Conservation (phyloP, 495 filamentous ascomycete species). For the Hypomontagnella monticulosa region DNA sequence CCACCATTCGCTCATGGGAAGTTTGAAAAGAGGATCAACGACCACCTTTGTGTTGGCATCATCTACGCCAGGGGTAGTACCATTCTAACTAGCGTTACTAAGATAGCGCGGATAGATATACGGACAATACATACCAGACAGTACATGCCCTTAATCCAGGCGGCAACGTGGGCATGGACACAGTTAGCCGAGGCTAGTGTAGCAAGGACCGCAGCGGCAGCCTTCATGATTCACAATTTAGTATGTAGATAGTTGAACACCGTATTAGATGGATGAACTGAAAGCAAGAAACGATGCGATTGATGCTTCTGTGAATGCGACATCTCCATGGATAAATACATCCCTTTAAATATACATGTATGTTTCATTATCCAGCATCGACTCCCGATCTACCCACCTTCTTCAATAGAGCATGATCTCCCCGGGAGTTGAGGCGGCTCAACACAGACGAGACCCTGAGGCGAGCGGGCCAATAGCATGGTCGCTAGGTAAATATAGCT, state of each 20-base stretch:
- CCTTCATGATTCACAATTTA: slow-evolving; percentile 27
- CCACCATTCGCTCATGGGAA: slow-evolving; percentile 59
- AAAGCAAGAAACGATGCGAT: too few relatives aligned
- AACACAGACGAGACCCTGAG: neutral
- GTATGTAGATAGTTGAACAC: neutral
- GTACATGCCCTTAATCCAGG: slow-evolving; percentile 62
- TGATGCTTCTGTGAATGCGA: too few relatives aligned
- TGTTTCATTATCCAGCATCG: too few relatives aligned
- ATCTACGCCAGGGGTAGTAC: slow-evolving; percentile 44
- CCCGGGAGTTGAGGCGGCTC: too few relatives aligned
- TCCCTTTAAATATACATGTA: too few relatives aligned
- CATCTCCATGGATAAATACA: too few relatives aligned
- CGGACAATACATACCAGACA: slow-evolving; percentile 42
- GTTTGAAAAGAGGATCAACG: slow-evolving; percentile 56
- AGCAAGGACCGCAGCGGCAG: slow-evolving; percentile 13
- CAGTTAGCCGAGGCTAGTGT: slow-evolving; percentile 37
- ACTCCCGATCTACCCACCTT: too few relatives aligned
- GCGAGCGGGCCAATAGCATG: neutral
- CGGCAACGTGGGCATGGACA: slow-evolving; percentile 54
- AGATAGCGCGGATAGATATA: too few relatives aligned
- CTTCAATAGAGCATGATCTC: too few relatives aligned
- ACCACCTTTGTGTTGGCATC: slow-evolving; percentile 55
- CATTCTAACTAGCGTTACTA: slow-evolving; percentile 34
- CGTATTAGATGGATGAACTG: too few relatives aligned
- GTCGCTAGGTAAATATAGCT: slow-evolving; percentile 24